These are phyloP conservation scores for Leptographium lundbergii DNA, from an alignment of 2,329 filamentous ascomycete species.

Conservation along the genomic window DNA sequence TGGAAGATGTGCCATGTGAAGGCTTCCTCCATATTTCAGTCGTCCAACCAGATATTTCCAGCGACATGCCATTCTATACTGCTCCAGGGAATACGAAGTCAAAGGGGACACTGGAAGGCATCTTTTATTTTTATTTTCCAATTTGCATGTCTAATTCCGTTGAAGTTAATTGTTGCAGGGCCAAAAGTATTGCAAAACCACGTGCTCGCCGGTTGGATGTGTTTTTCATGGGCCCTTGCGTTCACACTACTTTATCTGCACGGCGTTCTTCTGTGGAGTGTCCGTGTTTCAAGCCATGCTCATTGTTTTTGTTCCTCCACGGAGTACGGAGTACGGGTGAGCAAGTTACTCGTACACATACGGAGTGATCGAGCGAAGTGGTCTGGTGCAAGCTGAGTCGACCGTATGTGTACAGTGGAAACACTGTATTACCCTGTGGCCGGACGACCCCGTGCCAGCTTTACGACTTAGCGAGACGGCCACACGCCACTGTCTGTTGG, in stretches of 20 bases:
- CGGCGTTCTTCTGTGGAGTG: background rate
- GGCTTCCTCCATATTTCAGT: too few species aligned
- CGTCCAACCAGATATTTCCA: too few species aligned
- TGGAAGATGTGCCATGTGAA: too few species aligned
- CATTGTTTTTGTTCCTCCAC: background rate
- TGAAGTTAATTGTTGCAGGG: background rate
- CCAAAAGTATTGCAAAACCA: background rate
- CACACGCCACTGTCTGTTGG: background rate
- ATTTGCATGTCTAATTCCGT: background rate
- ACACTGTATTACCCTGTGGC: background rate
- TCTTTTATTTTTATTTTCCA: background rate
- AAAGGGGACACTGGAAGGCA: too few species aligned
- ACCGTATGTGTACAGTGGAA: background rate
- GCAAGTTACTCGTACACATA: too few species aligned
- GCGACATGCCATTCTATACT: too few species aligned
- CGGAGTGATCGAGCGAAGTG: too few species aligned
- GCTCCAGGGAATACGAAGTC: too few species aligned
- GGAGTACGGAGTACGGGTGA: too few species aligned
- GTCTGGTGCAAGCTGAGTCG: too few species aligned
- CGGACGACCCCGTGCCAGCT: too few species aligned
- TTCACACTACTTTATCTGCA: background rate
- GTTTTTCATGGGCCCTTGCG: background rate
- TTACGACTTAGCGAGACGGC: background rate
- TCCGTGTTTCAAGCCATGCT: background rate
- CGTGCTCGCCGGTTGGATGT: background rate